phyloP scores from a whole-genome alignment of 176 grass and related monocot species.

The Aechmea fasciata region DNA sequence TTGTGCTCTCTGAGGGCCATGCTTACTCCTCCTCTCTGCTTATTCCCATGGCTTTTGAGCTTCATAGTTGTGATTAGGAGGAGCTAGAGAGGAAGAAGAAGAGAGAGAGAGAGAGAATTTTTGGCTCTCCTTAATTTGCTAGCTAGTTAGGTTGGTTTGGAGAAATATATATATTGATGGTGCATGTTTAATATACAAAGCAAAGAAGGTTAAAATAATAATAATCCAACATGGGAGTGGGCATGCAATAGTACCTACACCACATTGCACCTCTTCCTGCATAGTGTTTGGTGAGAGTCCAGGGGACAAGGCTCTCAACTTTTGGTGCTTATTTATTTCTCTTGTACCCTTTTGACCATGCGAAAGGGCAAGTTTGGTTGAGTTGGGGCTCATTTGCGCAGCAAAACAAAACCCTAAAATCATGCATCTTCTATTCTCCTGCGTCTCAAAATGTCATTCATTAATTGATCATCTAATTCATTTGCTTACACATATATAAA shows the following conservation, averaged over 20 bases:
- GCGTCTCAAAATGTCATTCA: too few species aligned
- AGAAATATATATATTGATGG: background rate
- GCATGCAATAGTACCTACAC: background rate
- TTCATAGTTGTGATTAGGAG: background rate
- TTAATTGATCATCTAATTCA: too few species aligned
- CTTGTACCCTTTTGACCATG: background rate
- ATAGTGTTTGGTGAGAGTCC: background rate
- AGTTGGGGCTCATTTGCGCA: background rate
- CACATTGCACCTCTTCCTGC: background rate
- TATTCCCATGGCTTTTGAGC: background rate
- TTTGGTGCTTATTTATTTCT: constrained; percentile 3
- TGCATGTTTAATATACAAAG: background rate
- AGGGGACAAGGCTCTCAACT: background rate
- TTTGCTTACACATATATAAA: too few species aligned
- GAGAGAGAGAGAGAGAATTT: background rate
- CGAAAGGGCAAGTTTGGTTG: background rate
- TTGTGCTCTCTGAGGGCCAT: constrained; percentile 24
- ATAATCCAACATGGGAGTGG: background rate
- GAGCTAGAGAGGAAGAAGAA: background rate
- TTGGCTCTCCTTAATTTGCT: background rate
- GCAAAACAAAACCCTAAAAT: too few species aligned
- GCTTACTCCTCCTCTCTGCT: constrained; percentile 7
- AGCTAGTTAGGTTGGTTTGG: background rate
- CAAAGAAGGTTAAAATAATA: background rate
- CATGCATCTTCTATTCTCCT: too few species aligned